These are phyloP conservation scores for Hyaloscypha bicolor DNA, from an alignment of 495 filamentous ascomycete genomes.

Conservation along the genomic window DNA sequence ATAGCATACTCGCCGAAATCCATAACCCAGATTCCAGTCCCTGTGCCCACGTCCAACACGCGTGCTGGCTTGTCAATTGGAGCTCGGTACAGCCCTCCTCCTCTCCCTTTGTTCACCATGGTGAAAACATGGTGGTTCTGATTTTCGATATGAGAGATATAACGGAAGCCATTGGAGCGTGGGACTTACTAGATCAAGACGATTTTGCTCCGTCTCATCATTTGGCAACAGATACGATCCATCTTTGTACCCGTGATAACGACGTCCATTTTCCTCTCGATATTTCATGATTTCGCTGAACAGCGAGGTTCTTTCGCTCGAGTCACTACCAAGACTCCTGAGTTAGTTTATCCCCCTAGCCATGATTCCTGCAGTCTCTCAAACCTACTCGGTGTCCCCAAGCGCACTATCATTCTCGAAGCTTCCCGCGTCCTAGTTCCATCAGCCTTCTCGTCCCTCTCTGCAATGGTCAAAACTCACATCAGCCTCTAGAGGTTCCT, in stretches of 20 bases:
- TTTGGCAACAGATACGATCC: neutral
- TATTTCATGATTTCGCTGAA: constrained; percentile 5
- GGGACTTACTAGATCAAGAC: neutral
- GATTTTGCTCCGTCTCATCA: constrained; percentile 1
- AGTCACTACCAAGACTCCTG: neutral
- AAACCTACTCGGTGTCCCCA: neutral
- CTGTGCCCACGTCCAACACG: neutral
- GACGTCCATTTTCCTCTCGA: neutral
- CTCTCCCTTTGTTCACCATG: neutral
- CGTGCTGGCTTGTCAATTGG: neutral
- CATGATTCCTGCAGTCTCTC: too few relatives aligned
- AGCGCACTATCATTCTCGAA: constrained; percentile 6
- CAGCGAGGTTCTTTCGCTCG: neutral
- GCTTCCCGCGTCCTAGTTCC: neutral
- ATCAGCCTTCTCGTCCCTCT: neutral
- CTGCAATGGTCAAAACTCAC: too few relatives aligned
- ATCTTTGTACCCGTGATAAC: constrained; percentile 1
- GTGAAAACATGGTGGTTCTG: constrained; percentile 1
- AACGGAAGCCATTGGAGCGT: too few relatives aligned
- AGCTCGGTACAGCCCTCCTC: neutral
- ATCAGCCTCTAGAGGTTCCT: too few relatives aligned
- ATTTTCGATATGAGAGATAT: too few relatives aligned
- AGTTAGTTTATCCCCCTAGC: too few relatives aligned
- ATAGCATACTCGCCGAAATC: neutral
- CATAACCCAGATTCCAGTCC: neutral